Conservation (phyloP, 768 basidiomycete genomes). For the Boletus pseudo-olivaceus region DNA sequence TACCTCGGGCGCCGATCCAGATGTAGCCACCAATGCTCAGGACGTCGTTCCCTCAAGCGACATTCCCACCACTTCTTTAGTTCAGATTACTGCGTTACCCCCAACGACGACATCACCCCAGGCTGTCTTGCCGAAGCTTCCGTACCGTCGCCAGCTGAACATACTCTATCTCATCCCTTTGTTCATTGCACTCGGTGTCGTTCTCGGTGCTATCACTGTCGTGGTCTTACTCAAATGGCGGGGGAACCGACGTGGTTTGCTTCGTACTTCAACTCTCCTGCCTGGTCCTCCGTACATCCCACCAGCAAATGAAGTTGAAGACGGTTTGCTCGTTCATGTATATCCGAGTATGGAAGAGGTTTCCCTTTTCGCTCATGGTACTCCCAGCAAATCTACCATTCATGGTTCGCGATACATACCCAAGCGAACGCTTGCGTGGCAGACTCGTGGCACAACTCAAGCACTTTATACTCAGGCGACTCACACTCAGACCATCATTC, state of each 20-base stretch:
- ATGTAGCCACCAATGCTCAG: neutral
- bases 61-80: conserved; percentile 16
- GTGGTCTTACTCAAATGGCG: conserved; percentile 13
- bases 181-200: conserved; percentile 25
- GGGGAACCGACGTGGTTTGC: neutral
- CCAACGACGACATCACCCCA: conserved; percentile 20
- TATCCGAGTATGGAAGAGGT: conserved; percentile 29
- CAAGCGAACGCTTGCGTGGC: conserved; percentile 11
- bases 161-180: conserved; percentile 27
- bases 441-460: neutral
- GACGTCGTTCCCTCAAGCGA: conserved; percentile 4
- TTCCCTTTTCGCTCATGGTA: conserved; percentile 19
- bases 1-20: neutral
- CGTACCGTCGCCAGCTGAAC: conserved; percentile 21
- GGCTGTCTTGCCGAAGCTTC: conserved; percentile 14
- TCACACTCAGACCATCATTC: conserved; percentile 15
- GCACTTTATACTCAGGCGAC: neutral
- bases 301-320: conserved; percentile 17
- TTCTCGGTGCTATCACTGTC: conserved; percentile 18
- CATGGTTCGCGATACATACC: conserved; percentile 28
- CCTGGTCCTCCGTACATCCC: conserved; percentile 27
- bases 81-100: conserved; percentile 35
- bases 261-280: conserved; percentile 17
- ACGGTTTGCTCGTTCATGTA: conserved; percentile 9
- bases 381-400: conserved; percentile 30